phyloP scores from a whole-genome alignment of 2,329 filamentous ascomycete genomes.

The Xylariaceae sp. region DNA sequence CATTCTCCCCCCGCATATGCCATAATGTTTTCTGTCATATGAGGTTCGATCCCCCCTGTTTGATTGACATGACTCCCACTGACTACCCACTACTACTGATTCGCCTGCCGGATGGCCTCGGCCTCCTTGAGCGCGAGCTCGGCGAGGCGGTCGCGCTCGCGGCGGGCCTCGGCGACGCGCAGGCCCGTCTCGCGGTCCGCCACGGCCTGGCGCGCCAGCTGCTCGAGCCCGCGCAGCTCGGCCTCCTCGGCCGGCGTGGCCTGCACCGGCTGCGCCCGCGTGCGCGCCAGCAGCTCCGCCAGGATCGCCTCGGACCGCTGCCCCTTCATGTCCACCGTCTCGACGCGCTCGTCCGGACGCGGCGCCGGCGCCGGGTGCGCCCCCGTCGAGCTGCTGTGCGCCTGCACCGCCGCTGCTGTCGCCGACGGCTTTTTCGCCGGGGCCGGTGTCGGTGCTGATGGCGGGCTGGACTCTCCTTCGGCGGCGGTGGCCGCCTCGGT shows the following conservation, averaged over 20 bases:
- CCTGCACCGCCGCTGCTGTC: constrained; percentile 31
- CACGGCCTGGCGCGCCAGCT: constrained; percentile 41
- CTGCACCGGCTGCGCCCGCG: constrained; percentile 49
- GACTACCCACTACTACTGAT: constrained; percentile 12
- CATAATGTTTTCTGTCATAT: not conserved
- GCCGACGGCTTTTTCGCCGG: constrained; percentile 19
- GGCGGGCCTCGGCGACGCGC: constrained; percentile 47
- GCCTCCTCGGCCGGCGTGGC: constrained; percentile 52
- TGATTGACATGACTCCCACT: constrained; percentile 3
- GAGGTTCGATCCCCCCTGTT: not conserved
- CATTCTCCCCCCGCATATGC: not conserved
- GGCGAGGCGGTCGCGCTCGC: constrained; percentile 54
- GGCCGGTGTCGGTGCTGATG: too few relatives aligned
- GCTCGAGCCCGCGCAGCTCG: constrained; percentile 50
- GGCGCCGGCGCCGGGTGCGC: constrained; percentile 41
- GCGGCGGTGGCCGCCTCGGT: constrained; percentile 7
- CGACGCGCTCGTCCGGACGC: constrained; percentile 38
- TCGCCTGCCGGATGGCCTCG: constrained; percentile 33
- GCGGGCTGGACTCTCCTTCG: constrained; percentile 1
- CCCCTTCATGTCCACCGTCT: constrained; percentile 57
- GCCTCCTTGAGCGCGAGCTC: constrained; percentile 45
- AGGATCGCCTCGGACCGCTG: constrained; percentile 56
- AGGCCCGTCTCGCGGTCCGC: constrained; percentile 47
- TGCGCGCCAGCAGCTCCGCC: constrained; percentile 52
- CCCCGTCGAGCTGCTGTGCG: constrained; percentile 40